phyloP scores from a whole-genome alignment of 352 stramenopile species.

The Phytophthora capsici region DNA sequence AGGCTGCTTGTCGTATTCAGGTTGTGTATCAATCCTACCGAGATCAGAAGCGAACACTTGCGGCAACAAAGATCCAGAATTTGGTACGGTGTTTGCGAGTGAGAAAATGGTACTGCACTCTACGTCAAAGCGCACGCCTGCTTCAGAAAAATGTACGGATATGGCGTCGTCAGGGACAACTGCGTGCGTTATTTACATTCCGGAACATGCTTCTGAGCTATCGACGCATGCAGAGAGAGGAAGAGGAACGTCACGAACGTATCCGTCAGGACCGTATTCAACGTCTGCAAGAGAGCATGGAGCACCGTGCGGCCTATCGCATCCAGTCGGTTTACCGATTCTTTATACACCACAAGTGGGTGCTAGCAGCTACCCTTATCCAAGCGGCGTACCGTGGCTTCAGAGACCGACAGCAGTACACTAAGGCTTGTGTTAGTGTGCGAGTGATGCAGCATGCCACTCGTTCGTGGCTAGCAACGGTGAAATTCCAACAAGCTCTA shows the following conservation, averaged over 20 bases:
- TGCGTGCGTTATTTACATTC: slow-evolving; percentile 43
- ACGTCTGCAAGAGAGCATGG: slow-evolving; percentile 35
- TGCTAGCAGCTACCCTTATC: slow-evolving; percentile 31
- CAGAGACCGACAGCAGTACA: slow-evolving; percentile 24
- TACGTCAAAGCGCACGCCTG: slow-evolving; percentile 21
- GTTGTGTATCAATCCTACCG: slow-evolving; percentile 17
- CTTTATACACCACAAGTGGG: slow-evolving; percentile 32
- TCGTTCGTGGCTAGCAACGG: slow-evolving; percentile 22
- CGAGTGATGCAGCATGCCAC: slow-evolving; percentile 27
- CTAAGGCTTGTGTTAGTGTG: slow-evolving; percentile 5
- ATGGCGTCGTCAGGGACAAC: slow-evolving; percentile 47
- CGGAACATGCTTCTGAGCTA: slow-evolving; percentile 37
- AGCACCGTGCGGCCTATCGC: slow-evolving; percentile 33
- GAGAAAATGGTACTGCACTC: slow-evolving; percentile 20
- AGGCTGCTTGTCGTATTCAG: slow-evolving; percentile 31
- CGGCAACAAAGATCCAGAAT: slow-evolving; percentile 45
- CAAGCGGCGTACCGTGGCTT: slow-evolving; percentile 41
- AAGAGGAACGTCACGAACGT: slow-evolving; percentile 35
- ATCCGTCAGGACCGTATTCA: slow-evolving; percentile 29
- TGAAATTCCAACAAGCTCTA: slow-evolving; percentile 28
- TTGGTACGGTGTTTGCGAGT: slow-evolving; percentile 26
- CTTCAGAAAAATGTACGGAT: slow-evolving; percentile 50
- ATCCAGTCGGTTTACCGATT: slow-evolving; percentile 42
- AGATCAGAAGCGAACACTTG: slow-evolving; percentile 27
- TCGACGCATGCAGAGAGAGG: slow-evolving; percentile 36